phyloP scores from a whole-genome alignment of 352 stramenopile genomes.

The Globisporangium echinulatum region DNA sequence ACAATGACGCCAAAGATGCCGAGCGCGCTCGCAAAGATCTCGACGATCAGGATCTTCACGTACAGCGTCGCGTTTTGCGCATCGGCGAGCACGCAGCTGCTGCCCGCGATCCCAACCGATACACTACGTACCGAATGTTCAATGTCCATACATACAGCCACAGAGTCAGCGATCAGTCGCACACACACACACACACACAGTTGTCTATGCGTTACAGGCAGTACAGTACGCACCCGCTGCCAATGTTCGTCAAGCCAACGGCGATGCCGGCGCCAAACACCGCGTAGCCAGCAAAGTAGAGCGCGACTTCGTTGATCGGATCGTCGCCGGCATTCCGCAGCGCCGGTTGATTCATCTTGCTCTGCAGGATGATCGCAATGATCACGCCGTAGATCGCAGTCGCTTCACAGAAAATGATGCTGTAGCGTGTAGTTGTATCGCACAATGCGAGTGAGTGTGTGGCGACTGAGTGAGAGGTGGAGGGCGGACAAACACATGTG shows the following conservation, averaged over 20 bases:
- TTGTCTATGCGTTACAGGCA: not conserved
- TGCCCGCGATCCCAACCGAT: constrained; percentile 97
- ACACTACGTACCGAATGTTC: constrained; percentile 47
- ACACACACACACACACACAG: too few relatives aligned
- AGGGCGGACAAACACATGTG: constrained; percentile 1
- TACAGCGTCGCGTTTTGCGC: constrained; percentile 97
- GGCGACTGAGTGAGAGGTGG: not conserved
- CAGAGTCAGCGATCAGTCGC: not conserved
- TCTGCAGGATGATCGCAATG: constrained; percentile 99
- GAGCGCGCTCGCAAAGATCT: constrained; percentile 99
- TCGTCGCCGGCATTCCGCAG: constrained; percentile 54
- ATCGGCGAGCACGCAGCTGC: constrained; percentile 96
- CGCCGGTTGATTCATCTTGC: constrained; percentile 89
- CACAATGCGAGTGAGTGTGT: not conserved
- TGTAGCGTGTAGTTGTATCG: constrained; percentile 11
- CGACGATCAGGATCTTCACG: constrained; percentile 99
- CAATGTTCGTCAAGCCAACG: constrained; percentile 99
- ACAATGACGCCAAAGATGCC: constrained; percentile 99
- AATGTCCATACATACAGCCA: not conserved
- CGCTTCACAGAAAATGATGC: constrained; percentile 99
- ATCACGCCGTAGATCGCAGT: constrained; percentile 99
- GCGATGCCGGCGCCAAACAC: constrained; percentile 96
- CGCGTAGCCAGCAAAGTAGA: constrained; percentile 97
- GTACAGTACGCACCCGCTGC: constrained; percentile 59
- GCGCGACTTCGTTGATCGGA: constrained; percentile 61